Percentiles rank a stretch among this genome's conserved stretches.
Conservation (phyloP, 208 protist species). For the Trypanosoma scelopori region DNA sequence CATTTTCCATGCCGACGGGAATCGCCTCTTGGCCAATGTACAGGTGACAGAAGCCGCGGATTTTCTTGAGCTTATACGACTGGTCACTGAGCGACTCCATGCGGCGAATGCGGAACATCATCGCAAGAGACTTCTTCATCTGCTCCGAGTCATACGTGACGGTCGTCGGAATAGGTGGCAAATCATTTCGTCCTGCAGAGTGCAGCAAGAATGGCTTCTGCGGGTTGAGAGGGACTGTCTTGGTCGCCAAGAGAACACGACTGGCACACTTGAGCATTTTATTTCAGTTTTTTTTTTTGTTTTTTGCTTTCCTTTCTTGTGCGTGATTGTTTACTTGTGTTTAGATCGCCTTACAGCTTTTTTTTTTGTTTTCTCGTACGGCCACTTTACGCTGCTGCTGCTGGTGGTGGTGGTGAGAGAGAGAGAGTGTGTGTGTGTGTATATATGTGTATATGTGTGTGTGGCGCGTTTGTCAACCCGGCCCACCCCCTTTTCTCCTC, state of each 20-base stretch:
- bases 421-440: too few species aligned
- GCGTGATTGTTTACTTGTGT: not conserved
- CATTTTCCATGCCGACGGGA: conserved; percentile 92
- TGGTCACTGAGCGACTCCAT: conserved; percentile 94
- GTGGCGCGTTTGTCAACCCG: not conserved
- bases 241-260: conserved; percentile 61
- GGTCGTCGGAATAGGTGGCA: conserved; percentile 68
- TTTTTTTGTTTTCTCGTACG: conserved; percentile 25
- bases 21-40: conserved; percentile 98
- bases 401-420: too few species aligned
- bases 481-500: not conserved
- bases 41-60: conserved; percentile 98
- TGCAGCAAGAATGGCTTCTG: conserved; percentile 77
- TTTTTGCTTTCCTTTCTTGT: conserved; percentile 18
- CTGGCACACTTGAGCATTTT: conserved; percentile 67
- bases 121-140: conserved; percentile 72
- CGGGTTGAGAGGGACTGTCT: conserved; percentile 71
- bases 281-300: conserved; percentile 9
- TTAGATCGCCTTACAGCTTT: too few species aligned
- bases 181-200: conserved; percentile 56
- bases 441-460: conserved; percentile 12
- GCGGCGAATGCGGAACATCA: conserved; percentile 94
- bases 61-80: conserved; percentile 96
- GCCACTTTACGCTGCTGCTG: conserved; percentile 1
- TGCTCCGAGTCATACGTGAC: conserved; percentile 75